A percentile compares a stretch with the other conserved stretches of the same genome.
Evolutionary conservation across 129 eudicot species (phyloP).

Genomic region (Sambucus nigra): DNA sequence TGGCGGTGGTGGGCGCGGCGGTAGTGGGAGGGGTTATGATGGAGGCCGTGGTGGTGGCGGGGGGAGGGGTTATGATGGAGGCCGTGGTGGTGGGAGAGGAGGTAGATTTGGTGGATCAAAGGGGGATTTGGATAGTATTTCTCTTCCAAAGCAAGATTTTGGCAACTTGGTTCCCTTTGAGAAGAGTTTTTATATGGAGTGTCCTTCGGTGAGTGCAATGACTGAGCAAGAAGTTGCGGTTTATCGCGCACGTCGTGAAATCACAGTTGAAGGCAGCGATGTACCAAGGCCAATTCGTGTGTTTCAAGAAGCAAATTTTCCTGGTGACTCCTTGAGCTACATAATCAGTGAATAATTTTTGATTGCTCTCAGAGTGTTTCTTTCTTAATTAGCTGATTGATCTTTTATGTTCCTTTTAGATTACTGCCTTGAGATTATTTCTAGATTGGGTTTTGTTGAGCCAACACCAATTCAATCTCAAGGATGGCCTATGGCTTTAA

Average conservation of each 20-base stretch:
- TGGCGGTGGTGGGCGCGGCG: constrained; percentile 8
- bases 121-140: constrained; percentile 64
- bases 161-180: constrained; percentile 68
- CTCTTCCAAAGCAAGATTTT: constrained; percentile 89
- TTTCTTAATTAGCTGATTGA: constrained; percentile 7
- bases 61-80: constrained; percentile 43
- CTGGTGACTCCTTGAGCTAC: constrained; percentile 36
- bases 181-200: constrained; percentile 79
- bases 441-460: constrained; percentile 79
- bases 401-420: constrained; percentile 22
- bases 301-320: constrained; percentile 85
- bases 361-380: neutral
- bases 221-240: constrained; percentile 61
- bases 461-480: constrained; percentile 97
- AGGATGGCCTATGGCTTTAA: constrained; percentile 99
- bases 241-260: constrained; percentile 69
- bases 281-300: constrained; percentile 74
- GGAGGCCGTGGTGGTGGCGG: constrained; percentile 36
- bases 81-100: constrained; percentile 66
- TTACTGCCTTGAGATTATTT: constrained; percentile 69
- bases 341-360: neutral
- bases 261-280: constrained; percentile 80
- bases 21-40: constrained; percentile 15
- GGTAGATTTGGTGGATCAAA: constrained; percentile 45
- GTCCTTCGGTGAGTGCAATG: constrained; percentile 62